A percentile compares a stretch with the other conserved stretches of the same genome.
phyloP scores from a whole-genome alignment of 192 early-diverging fungal species.

The Globomyces pollinis-pini region DNA sequence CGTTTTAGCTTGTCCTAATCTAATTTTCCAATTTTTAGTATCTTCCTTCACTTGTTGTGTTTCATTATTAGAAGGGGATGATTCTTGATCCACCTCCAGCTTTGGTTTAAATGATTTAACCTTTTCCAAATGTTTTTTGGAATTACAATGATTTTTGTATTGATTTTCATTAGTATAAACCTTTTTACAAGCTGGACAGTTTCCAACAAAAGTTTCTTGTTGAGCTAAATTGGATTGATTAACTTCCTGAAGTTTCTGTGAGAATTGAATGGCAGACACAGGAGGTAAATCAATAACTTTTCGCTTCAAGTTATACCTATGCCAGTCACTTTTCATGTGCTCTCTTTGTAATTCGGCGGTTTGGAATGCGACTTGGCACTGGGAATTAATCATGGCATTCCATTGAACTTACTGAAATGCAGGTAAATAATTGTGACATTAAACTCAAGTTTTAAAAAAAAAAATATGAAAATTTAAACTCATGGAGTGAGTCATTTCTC shows the following conservation, averaged over 20 bases:
- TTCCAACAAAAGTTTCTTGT: constrained; percentile 7
- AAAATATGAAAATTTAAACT: neutral
- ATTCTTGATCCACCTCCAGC: neutral
- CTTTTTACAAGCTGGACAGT: constrained; percentile 18
- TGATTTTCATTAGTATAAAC: constrained; percentile 22
- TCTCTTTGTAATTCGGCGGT: constrained; percentile 80
- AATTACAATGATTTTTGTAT: constrained; percentile 77
- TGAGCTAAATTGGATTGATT: neutral
- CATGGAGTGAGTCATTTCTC: neutral
- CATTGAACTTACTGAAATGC: neutral
- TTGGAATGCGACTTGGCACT: constrained; percentile 89
- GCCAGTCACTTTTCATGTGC: constrained; percentile 94
- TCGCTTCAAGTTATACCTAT: constrained; percentile 97
- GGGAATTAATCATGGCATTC: neutral
- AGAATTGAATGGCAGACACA: constrained; percentile 46
- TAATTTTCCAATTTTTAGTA: neutral
- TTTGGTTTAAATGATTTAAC: constrained; percentile 18
- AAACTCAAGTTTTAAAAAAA: neutral
- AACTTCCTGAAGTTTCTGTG: neutral
- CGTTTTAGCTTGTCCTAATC: constrained; percentile 41
- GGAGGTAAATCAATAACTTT: constrained; percentile 88
- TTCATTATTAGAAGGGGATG: too few relatives aligned
- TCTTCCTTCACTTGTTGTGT: too few relatives aligned
- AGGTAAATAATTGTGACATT: neutral
- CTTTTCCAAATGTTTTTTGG: constrained; percentile 90